These are phyloP conservation scores for Kandelia obovata DNA, from an alignment of 345 rosid genomes.

Conservation along the genomic window DNA sequence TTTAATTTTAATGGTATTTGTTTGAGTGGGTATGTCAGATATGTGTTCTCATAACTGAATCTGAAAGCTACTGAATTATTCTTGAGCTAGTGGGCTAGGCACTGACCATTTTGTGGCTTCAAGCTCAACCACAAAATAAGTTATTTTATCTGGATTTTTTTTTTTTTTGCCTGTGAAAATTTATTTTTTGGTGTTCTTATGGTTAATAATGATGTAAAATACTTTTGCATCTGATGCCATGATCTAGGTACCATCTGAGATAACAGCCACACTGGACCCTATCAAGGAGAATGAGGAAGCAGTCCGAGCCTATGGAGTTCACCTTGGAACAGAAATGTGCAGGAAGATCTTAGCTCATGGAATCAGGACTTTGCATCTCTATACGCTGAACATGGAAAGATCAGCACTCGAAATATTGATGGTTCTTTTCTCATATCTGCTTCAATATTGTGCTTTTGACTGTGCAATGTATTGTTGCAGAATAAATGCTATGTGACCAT, in stretches of 20 bases:
- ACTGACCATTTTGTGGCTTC: too few relatives aligned
- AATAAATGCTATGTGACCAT: background rate
- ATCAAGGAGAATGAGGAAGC: slow-evolving; percentile 99
- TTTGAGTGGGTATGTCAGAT: background rate
- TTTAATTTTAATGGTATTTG: background rate
- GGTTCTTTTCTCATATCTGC: slow-evolving; percentile 40
- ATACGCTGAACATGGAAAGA: slow-evolving; percentile 93
- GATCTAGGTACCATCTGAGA: slow-evolving; percentile 74
- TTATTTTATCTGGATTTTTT: too few relatives aligned
- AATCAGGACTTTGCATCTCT: slow-evolving; percentile 78
- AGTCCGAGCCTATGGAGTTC: slow-evolving; percentile 84
- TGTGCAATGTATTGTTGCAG: background rate
- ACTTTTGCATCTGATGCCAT: background rate
- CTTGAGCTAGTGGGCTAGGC: too few relatives aligned
- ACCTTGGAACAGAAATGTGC: slow-evolving; percentile 97
- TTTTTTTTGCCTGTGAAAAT: too few relatives aligned
- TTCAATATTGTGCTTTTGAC: background rate
- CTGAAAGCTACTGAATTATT: too few relatives aligned
- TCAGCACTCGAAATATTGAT: slow-evolving; percentile 80
- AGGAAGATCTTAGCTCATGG: slow-evolving; percentile 89
- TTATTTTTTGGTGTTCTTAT: background rate
- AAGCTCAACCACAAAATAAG: too few relatives aligned
- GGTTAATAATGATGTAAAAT: background rate
- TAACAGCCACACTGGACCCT: slow-evolving; percentile 84
- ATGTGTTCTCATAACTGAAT: too few relatives aligned